Base-by-base conservation (phyloP, 352 stramenopile species). In the Thraustochytrium striatum region DNA sequence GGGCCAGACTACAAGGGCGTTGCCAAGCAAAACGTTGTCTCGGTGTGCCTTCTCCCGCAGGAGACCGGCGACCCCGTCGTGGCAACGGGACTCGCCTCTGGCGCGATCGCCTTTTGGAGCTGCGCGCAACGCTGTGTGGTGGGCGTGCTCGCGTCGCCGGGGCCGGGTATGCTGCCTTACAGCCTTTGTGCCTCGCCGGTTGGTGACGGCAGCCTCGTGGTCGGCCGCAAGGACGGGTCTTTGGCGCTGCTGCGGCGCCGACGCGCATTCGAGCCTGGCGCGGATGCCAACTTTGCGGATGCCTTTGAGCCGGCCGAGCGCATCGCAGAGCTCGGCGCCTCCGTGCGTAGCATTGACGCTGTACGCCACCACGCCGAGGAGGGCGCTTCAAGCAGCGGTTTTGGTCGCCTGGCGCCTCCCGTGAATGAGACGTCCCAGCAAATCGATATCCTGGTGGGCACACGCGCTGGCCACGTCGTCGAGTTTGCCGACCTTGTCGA, bases 1-100 rank as follows among this genome's bases (percentile, higher is more conserved):
- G 16, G 16, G 25, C 16, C 16, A 16, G 47, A 25, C 16, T 21
- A 25, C 47, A 25, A 16, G 25, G 16, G 16, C 16, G 16, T 55
- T 55, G 16, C 47, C 25, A 55, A 55, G 25, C 65, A 75, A 43
- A 72, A 58, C 25, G n/a, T 75, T 28, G 32, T 19, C 35, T 75
- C 65, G 0, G 65, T 75, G 32, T 75, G 65, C 50, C n/a, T n/a
- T n/a, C n/a, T n/a, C n/a, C n/a, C n/a, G n/a, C n/a, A n/a, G n/a
- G 65, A 35, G 11, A 39, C n/a, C 30, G 21, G 7, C 47, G 25
- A 25, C 25, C 16, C 16, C 0, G 52, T 32, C 5, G 30, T 43
- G 7, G 35, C 52, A 8, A 61, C 65, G 8, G 65, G 65, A 35
- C 44, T 61, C 30, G 44, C 52, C 2, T 11, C 43, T 9, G 65